These are phyloP conservation scores for Globisporangium splendens DNA, from an alignment of 352 stramenopile species.

Conservation along the genomic window DNA sequence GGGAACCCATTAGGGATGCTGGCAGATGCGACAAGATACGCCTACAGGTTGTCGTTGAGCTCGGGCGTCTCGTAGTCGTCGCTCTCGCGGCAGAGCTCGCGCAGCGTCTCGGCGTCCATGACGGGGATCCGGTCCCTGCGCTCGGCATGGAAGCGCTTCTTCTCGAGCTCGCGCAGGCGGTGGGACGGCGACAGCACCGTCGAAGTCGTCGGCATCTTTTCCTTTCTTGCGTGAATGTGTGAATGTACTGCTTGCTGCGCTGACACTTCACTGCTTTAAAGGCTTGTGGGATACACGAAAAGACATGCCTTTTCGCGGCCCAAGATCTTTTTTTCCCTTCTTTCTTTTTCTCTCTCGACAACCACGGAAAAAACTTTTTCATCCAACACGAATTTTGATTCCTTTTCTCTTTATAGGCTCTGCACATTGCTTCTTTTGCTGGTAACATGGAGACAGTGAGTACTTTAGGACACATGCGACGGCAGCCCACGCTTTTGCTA, in stretches of 20 bases:
- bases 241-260: background rate
- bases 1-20: too few relatives aligned
- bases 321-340: constrained; percentile 3
- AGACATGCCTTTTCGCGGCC: constrained; percentile 15
- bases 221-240: background rate
- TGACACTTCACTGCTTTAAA: too few relatives aligned
- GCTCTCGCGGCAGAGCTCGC: constrained; percentile 84
- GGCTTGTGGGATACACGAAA: constrained; percentile 4
- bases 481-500: background rate
- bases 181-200: constrained; percentile 47
- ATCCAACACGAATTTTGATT: background rate
- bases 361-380: background rate
- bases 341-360: background rate
- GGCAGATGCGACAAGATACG: background rate
- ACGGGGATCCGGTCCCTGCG: constrained; percentile 71
- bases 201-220: constrained; percentile 31
- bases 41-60: constrained; percentile 81
- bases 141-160: constrained; percentile 59
- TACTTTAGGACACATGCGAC: background rate
- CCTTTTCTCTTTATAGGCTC: background rate
- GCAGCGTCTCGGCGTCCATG: constrained; percentile 87
- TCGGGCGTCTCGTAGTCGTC: constrained; percentile 90
- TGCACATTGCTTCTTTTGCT: background rate
- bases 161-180: constrained; percentile 61
- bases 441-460: background rate